phyloP scores from a whole-genome alignment of 2,329 filamentous ascomycete genomes.

The Truncatella angustata region DNA sequence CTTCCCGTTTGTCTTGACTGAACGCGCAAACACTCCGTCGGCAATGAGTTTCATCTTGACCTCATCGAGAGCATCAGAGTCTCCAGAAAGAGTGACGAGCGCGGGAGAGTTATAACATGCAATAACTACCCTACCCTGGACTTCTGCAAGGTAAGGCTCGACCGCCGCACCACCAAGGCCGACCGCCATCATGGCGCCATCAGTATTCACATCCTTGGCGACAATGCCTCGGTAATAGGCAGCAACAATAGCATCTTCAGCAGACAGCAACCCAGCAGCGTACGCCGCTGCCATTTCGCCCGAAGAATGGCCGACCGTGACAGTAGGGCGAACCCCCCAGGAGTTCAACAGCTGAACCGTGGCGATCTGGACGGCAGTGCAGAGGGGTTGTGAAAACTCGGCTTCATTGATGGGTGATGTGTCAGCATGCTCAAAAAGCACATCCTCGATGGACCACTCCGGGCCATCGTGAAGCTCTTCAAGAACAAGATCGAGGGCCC shows the following conservation, averaged over 20 bases:
- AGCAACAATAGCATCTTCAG: constrained; percentile 21
- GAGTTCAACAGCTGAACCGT: constrained; percentile 36
- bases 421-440: neutral
- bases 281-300: constrained; percentile 42
- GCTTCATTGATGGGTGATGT: neutral
- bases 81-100: constrained; percentile 51
- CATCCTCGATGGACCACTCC: constrained; percentile 12
- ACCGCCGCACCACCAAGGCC: constrained; percentile 25
- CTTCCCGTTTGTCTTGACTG: constrained; percentile 39
- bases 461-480: constrained; percentile 14
- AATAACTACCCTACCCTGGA: constrained; percentile 35
- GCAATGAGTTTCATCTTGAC: constrained; percentile 38
- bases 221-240: constrained; percentile 23
- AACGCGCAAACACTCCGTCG: constrained; percentile 45
- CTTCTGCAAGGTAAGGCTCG: constrained; percentile 28
- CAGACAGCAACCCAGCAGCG: constrained; percentile 28
- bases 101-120: constrained; percentile 38
- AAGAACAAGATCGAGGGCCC: constrained; percentile 14
- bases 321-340: constrained; percentile 25
- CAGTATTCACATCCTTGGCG: constrained; percentile 9
- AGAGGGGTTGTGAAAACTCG: constrained; percentile 25
- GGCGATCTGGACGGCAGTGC: constrained; percentile 39
- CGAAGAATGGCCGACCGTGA: constrained; percentile 32
- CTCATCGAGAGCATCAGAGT: constrained; percentile 38
- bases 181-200: constrained; percentile 30